Conservation (phyloP, 2,329 filamentous ascomycete genomes). For the Cytospora piceae region DNA sequence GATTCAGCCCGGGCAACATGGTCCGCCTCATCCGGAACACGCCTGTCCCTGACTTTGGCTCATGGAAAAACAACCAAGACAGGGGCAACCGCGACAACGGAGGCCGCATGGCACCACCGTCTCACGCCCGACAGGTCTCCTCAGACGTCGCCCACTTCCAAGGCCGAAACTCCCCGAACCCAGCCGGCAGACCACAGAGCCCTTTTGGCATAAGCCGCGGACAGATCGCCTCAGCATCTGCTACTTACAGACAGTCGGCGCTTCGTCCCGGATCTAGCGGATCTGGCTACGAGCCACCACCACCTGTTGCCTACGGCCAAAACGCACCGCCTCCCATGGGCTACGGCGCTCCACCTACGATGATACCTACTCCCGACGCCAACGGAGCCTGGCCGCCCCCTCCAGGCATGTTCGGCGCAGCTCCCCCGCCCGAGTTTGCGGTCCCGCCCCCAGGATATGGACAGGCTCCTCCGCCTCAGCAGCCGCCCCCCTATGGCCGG, state of each 20-base stretch:
- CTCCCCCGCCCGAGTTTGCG: slow-evolving; percentile 20
- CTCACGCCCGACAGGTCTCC: slow-evolving; percentile 34
- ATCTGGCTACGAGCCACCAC: slow-evolving; percentile 44
- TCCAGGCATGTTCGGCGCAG: slow-evolving; percentile 18
- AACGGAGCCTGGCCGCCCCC: slow-evolving; percentile 26
- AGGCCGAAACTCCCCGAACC: slow-evolving; percentile 33
- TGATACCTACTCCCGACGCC: slow-evolving; percentile 26
- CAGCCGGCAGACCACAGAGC: slow-evolving; percentile 48
- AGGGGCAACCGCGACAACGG: slow-evolving; percentile 36
- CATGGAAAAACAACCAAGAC: slow-evolving; percentile 54
- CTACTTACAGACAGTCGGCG: slow-evolving; percentile 56
- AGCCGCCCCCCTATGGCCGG: slow-evolving; percentile 26
- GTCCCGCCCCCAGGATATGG: slow-evolving; percentile 24
- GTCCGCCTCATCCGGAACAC: slow-evolving; percentile 73
- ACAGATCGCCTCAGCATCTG: slow-evolving; percentile 44
- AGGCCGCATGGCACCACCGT: slow-evolving; percentile 32
- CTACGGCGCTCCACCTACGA: slow-evolving; percentile 13
- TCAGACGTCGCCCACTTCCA: slow-evolving; percentile 33
- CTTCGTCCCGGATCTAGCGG: slow-evolving; percentile 53
- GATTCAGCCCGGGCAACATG: slow-evolving; percentile 72
- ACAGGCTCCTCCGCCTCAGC: slow-evolving; percentile 27
- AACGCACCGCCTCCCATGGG: slow-evolving; percentile 21
- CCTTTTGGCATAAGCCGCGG: slow-evolving; percentile 48
- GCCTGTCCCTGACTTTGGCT: slow-evolving; percentile 63
- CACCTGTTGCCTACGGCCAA: slow-evolving; percentile 40